A percentile compares a stretch with the other conserved stretches of the same genome.
Conservation (phyloP, 2,329 filamentous ascomycete species). For the Nannizziopsis arthrosporioides region DNA sequence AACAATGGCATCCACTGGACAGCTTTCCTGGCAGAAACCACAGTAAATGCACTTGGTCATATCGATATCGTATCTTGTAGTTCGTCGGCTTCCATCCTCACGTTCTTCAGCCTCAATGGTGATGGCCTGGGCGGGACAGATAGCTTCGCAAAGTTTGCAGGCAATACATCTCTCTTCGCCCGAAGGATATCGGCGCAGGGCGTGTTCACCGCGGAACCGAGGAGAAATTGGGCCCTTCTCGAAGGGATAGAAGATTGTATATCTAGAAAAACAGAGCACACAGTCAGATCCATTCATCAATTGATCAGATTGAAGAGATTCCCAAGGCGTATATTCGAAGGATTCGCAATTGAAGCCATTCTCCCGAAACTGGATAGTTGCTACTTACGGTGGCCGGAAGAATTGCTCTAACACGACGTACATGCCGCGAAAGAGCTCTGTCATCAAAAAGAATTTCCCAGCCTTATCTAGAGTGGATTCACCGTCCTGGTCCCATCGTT, state of each 20-base stretch:
- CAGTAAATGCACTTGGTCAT: slow-evolving; percentile 99
- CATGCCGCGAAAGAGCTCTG: slow-evolving; percentile 95
- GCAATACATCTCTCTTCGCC: slow-evolving; percentile 98
- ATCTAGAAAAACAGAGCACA: slow-evolving; percentile 44
- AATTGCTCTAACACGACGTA: slow-evolving; percentile 95
- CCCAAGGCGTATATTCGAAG: neutral
- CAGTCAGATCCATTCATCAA: neutral
- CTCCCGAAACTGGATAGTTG: neutral
- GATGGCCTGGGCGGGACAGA: slow-evolving; percentile 96
- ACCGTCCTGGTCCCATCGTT: slow-evolving; percentile 67
- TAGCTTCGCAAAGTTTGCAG: slow-evolving; percentile 98
- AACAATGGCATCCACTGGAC: slow-evolving; percentile 90
- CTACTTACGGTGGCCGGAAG: slow-evolving; percentile 88
- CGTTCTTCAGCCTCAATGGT: slow-evolving; percentile 99
- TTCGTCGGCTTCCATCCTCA: slow-evolving; percentile 85
- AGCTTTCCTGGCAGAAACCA: slow-evolving; percentile 97
- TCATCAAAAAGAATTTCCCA: slow-evolving; percentile 88
- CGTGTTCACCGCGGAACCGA: slow-evolving; percentile 95
- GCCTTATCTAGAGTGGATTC: slow-evolving; percentile 71
- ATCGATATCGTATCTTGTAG: slow-evolving; percentile 96
- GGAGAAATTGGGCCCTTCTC: slow-evolving; percentile 98
- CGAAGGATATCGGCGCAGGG: slow-evolving; percentile 86
- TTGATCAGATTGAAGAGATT: neutral
- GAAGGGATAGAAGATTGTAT: slow-evolving; percentile 97
- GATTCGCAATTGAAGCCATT: neutral